Base-by-base conservation (phyloP, 495 filamentous ascomycete genomes). In the Penicillium bialowiezense region DNA sequence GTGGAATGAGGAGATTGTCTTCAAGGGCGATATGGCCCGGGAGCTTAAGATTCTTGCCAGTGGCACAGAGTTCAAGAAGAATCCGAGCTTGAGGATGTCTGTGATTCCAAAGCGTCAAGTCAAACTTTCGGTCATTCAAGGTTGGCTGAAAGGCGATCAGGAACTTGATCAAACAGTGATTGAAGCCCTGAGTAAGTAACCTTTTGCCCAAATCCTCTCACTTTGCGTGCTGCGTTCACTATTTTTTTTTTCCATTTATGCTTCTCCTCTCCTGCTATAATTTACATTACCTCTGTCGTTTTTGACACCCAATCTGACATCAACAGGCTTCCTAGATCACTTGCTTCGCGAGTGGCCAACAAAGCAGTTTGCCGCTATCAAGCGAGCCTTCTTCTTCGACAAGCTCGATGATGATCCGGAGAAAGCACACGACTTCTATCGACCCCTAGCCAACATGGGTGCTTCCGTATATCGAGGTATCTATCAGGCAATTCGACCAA, bases 391-490 rank as follows among this genome's bases (percentile, higher is more conserved):
- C 70, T 95, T 91, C 62, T 63, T 63, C 56, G 44, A 71, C 51
- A 55, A 73, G 44, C 37, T 56, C 5, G 38, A 68, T 41, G 62
- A 55, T 9, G 62, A 76, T 5, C 64, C 72, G 13, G 19, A 52
- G 24, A 21, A 50, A 15, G 42, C 36, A 3, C 32, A 50, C 13
- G 41, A 57, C 7, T 53, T 54, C 6, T 35, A 51, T 18, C 47
- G 18, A 13, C 50, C 47, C 18, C 48, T 53, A 12, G 17, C 32
- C 19, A 42, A 47, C 18, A 69, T 69, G 33, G 85, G 85, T 35
- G 76, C 92, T 15, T 80, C 90, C 50, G 88, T 87, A 12, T 83
- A 89, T 72, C 92, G 91, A 56, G 91, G 90, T 35, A 83, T 90
- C 21, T 97, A 93, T 51, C 78, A 88, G 29, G 86, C 89, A 9